phyloP scores from a whole-genome alignment of 805 yeast species.

The Hyphopichia homilentoma region DNA sequence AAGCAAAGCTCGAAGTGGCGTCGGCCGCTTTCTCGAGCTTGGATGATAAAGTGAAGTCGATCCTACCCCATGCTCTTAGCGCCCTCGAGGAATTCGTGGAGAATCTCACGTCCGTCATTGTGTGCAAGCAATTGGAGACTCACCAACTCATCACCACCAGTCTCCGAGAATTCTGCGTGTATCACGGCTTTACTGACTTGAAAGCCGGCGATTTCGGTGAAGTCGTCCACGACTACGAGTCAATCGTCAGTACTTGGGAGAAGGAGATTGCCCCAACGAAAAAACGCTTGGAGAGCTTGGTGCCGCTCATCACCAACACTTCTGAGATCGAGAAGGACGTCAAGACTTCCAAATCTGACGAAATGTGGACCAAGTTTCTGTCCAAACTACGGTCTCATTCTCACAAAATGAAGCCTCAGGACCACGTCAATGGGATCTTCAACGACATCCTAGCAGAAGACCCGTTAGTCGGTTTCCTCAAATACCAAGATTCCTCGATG shows the following conservation, averaged over 20 bases:
- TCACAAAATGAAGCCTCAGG: constrained; percentile 24
- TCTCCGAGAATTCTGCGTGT: constrained; percentile 17
- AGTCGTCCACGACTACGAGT: constrained; percentile 19
- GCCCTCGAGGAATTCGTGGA: constrained; percentile 49
- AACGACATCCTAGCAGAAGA: constrained; percentile 26
- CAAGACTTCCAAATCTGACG: constrained; percentile 17
- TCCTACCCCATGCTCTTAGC: constrained; percentile 45
- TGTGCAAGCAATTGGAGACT: constrained; percentile 36
- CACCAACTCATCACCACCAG: constrained; percentile 21
- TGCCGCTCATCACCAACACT: constrained; percentile 24
- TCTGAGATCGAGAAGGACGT: constrained; percentile 31
- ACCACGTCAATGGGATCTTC: constrained; percentile 28
- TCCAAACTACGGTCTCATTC: constrained; percentile 15
- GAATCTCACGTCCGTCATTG: constrained; percentile 32
- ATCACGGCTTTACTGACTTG: constrained; percentile 20
- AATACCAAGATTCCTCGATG: constrained; percentile 21
- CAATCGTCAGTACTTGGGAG: constrained; percentile 39
- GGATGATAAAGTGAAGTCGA: constrained; percentile 35
- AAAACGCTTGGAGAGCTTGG: constrained; percentile 35
- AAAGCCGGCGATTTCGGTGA: constrained; percentile 3
- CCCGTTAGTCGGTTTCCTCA: constrained; percentile 25
- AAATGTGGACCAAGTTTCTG: constrained; percentile 26
- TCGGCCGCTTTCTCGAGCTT: constrained; percentile 28
- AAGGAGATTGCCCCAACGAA: constrained; percentile 30
- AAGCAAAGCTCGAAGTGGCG: constrained; percentile 25